Percentiles rank a stretch among this genome's conserved stretches.
Evolutionary conservation across 2,329 filamentous ascomycete species (phyloP).

Genomic region (Cladorrhinum sp.): DNA sequence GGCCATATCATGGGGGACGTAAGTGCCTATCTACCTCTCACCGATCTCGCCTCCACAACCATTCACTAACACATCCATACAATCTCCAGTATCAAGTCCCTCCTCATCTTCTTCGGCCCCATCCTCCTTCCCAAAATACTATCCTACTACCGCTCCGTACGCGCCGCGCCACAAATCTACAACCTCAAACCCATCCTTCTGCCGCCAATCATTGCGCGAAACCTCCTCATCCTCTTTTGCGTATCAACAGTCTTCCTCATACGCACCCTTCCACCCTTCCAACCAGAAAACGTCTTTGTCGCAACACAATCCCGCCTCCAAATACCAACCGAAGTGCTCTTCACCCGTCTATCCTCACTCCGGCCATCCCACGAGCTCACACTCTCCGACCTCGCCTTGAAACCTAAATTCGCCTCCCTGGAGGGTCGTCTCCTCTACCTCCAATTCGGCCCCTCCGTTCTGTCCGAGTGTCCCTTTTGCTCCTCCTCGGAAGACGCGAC

Average conservation of each 20-base stretch:
- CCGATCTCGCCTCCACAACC: not conserved
- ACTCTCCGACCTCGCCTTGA: constrained; percentile 60
- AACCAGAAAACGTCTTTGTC: constrained; percentile 78
- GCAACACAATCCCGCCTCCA: constrained; percentile 77
- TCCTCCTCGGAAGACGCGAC: constrained; percentile 60
- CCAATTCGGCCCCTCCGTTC: constrained; percentile 71
- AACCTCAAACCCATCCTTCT: constrained; percentile 52
- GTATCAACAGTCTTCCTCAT: constrained; percentile 50
- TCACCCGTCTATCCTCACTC: constrained; percentile 65
- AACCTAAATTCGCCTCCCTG: constrained; percentile 64
- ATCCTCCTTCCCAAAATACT: constrained; percentile 66
- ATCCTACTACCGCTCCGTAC: constrained; percentile 58
- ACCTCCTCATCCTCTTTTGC: constrained; percentile 52
- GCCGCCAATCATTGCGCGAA: constrained; percentile 52
- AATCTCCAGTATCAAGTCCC: constrained; percentile 47
- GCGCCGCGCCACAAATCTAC: constrained; percentile 39
- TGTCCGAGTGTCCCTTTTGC: constrained; percentile 82
- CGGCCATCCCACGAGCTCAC: constrained; percentile 50
- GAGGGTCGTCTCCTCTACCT: constrained; percentile 79
- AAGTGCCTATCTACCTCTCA: constrained; percentile 31
- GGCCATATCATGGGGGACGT: constrained; percentile 48
- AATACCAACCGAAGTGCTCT: constrained; percentile 75
- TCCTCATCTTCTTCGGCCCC: constrained; percentile 65
- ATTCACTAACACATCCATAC: not conserved
- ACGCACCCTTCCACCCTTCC: constrained; percentile 63